These are phyloP conservation scores for Acanthamoeba castellanii DNA, from an alignment of 208 protist genomes.

Conservation along the genomic window DNA sequence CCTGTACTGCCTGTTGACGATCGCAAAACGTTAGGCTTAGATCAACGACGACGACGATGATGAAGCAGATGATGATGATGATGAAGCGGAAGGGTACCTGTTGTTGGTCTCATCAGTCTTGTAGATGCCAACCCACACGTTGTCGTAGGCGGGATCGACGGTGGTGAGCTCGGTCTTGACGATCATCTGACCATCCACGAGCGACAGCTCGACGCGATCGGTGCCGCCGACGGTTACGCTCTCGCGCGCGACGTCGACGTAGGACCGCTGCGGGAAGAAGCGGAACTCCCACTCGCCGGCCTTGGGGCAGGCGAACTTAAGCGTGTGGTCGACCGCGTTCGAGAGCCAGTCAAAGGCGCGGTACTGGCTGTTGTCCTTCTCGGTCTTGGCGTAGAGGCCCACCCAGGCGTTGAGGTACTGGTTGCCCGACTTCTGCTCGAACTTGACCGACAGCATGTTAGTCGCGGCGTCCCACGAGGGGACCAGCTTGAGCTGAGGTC, in stretches of 20 bases:
- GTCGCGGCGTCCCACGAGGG: not conserved
- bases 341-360: conserved; percentile 59
- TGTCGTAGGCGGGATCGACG: conserved; percentile 48
- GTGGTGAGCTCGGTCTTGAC: conserved; percentile 21
- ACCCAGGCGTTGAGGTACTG: conserved; percentile 69
- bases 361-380: conserved; percentile 51
- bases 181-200: conserved; percentile 55
- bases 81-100: not conserved
- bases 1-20: conserved; percentile 57
- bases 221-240: not conserved
- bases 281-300: conserved; percentile 73
- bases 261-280: conserved; percentile 58
- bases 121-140: conserved; percentile 72
- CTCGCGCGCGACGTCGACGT: conserved; percentile 30
- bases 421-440: conserved; percentile 64
- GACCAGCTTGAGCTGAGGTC: not conserved
- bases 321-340: conserved; percentile 58
- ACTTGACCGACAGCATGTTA: conserved; percentile 19
- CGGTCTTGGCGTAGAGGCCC: conserved; percentile 40
- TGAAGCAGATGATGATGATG: too few species aligned
- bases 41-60: too few species aligned
- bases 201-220: conserved; percentile 11
- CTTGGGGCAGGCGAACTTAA: conserved; percentile 44
- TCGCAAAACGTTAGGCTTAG: too few species aligned
- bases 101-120: conserved; percentile 35